Base-by-base conservation (phyloP, 805 yeast genomes). In the Metschnikowia drakensbergensis region DNA sequence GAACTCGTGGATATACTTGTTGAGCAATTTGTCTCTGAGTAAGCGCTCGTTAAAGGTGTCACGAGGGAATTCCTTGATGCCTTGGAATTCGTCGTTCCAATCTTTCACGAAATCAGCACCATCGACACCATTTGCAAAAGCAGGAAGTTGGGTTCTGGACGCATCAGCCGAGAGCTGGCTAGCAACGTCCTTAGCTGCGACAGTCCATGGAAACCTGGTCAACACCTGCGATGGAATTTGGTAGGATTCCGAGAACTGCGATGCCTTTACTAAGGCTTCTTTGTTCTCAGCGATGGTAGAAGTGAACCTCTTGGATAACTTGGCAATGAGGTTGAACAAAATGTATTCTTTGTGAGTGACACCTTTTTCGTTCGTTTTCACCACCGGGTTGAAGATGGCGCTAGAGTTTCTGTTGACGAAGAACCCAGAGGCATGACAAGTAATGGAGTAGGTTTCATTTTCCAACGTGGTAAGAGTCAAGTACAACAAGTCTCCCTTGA, bases 1-100 rank as follows among this genome's bases (percentile, higher is more conserved):
- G 69, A 92, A 94, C 41, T 88, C 96, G 58, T 77, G 81, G 41
- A 86, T 75, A 26, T 84, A 76, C 61, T 84, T 85, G 63, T 82
- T 81, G 49, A 89, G 69, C 46, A 89, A 67, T 56, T 84, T 81
- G 62, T 94, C 99, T 57, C 91, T 79, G 41, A 83, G 69, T 42
- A 89, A 74, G 53, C 91, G 78, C 52, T 87, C 90, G 47, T 79
- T 79, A 46, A 88, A 66, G 25, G 78, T 65, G 1, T 73, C 61
- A 32, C 74, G 71, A 30, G 89, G 82, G 52, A 89, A 74, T 55
- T 90, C 97, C 53, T 82, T 80, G 42, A 88, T 76, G 3, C 88
- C 76, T 71, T 94, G 98, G 61, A 82, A 82, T 58, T 94, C 97
- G 55, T 86, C 96, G 64, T 90, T 90, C 87, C 95, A 91, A 59